Evolutionary conservation across 148 eudicot genomes (phyloP).

Genomic region (Simmondsia chinensis): DNA sequence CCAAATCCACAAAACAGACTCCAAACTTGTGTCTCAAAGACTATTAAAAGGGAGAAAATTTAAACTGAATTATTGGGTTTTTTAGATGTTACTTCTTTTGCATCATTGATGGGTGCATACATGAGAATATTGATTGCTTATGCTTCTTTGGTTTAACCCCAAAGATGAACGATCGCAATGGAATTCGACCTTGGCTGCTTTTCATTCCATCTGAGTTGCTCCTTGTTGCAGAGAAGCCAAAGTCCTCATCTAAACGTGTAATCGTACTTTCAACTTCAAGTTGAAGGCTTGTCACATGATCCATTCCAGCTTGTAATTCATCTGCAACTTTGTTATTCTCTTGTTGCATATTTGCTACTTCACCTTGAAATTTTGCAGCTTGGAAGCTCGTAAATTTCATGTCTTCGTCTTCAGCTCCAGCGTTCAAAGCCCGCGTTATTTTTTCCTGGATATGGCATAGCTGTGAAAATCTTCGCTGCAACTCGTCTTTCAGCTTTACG

Average conservation of each 20-base stretch:
- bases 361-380: constrained; percentile 91
- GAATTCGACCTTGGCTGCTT: constrained; percentile 30
- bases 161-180: constrained; percentile 68
- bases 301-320: constrained; percentile 68
- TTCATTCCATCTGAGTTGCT: constrained; percentile 21
- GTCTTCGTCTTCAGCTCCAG: constrained; percentile 55
- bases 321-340: constrained; percentile 79
- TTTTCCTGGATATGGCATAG: constrained; percentile 59
- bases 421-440: constrained; percentile 48
- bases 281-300: constrained; percentile 49
- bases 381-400: constrained; percentile 71
- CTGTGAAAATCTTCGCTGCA: constrained; percentile 43
- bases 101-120: constrained; percentile 37
- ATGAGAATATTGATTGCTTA: constrained; percentile 54
- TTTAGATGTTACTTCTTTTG: constrained; percentile 27
- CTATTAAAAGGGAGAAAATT: background rate
- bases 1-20: no score
- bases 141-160: constrained; percentile 61
- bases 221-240: constrained; percentile 27
- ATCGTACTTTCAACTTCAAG: constrained; percentile 51
- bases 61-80: constrained; percentile 1
- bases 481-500: constrained; percentile 52
- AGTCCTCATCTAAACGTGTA: constrained; percentile 39
- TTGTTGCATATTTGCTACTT: constrained; percentile 86
- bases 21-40: constrained; percentile 11